These are phyloP conservation scores for Fusarium ambrosium DNA, from an alignment of 2,329 filamentous ascomycete species.

Conservation along the genomic window DNA sequence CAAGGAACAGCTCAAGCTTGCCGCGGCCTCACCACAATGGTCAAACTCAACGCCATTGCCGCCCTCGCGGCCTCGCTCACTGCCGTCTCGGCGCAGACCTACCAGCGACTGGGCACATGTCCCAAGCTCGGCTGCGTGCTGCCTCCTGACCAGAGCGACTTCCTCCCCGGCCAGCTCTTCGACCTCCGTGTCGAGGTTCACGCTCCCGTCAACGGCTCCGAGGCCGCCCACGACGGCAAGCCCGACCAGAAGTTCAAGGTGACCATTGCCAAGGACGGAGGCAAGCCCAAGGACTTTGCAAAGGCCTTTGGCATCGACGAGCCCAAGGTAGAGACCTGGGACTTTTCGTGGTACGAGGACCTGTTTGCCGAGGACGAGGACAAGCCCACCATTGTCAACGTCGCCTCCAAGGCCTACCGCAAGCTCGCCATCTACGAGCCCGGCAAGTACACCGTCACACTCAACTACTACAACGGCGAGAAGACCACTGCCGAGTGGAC, in stretches of 20 bases:
- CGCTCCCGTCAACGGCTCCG: constrained; percentile 83
- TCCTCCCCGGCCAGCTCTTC: constrained; percentile 86
- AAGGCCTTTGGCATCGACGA: constrained; percentile 79
- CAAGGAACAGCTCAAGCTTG: constrained; percentile 5
- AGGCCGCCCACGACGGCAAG: constrained; percentile 76
- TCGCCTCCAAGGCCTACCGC: constrained; percentile 83
- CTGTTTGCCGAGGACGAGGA: constrained; percentile 81
- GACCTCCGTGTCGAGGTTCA: constrained; percentile 88
- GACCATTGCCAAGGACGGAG: constrained; percentile 76
- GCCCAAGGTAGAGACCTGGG: constrained; percentile 83
- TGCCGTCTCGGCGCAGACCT: constrained; percentile 67
- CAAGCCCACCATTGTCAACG: constrained; percentile 80
- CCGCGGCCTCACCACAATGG: constrained; percentile 44
- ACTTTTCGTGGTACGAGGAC: constrained; percentile 88
- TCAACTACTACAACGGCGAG: constrained; percentile 80
- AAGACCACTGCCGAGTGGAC: constrained; percentile 82
- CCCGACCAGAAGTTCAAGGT: constrained; percentile 83
- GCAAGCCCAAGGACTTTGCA: constrained; percentile 66
- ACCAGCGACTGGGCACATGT: constrained; percentile 71
- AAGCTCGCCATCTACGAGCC: constrained; percentile 82
- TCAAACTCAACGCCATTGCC: constrained; percentile 54
- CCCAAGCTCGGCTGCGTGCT: constrained; percentile 71
- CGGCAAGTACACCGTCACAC: constrained; percentile 81
- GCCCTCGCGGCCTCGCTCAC: constrained; percentile 53
- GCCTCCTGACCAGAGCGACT: constrained; percentile 78